Evolutionary conservation across 2,329 filamentous ascomycete species (phyloP).

Genomic region (Microdochium trichocladiopsis): DNA sequence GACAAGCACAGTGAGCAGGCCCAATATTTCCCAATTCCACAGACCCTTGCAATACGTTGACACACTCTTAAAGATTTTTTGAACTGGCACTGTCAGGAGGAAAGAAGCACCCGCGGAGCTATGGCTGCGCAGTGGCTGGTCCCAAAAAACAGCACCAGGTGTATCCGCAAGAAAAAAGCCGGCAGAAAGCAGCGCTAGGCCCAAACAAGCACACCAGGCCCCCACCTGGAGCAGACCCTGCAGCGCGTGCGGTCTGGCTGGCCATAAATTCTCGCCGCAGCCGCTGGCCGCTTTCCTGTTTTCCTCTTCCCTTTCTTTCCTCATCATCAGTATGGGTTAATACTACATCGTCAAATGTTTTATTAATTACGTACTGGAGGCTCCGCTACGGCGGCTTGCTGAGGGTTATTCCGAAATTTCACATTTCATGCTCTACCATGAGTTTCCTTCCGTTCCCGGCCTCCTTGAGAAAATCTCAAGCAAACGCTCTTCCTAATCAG

Average conservation of each 20-base stretch:
- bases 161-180: not conserved
- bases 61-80: no score
- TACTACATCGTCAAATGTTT: constrained; percentile 2
- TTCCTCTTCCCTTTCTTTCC: not conserved
- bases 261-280: not conserved
- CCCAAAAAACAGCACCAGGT: no score
- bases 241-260: not conserved
- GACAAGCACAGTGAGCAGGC: no score
- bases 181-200: not conserved
- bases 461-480: not conserved
- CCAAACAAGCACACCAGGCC: not conserved
- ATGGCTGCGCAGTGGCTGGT: no score
- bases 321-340: constrained; percentile 1
- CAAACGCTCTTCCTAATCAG: constrained; percentile 1
- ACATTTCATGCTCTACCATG: not conserved
- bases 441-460: constrained; percentile 2
- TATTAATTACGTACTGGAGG: constrained; percentile 1
- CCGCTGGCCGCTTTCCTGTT: not conserved
- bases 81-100: no score
- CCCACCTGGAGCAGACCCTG: not conserved
- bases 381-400: constrained; percentile 1
- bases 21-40: no score
- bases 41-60: no score
- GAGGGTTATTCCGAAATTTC: constrained; percentile 1
- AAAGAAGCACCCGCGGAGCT: no score